Evolutionary conservation across 2,329 filamentous ascomycete genomes (phyloP), one percentile per base, ranked within the genome.

Genomic region (Rutstroemia sp.): DNA sequence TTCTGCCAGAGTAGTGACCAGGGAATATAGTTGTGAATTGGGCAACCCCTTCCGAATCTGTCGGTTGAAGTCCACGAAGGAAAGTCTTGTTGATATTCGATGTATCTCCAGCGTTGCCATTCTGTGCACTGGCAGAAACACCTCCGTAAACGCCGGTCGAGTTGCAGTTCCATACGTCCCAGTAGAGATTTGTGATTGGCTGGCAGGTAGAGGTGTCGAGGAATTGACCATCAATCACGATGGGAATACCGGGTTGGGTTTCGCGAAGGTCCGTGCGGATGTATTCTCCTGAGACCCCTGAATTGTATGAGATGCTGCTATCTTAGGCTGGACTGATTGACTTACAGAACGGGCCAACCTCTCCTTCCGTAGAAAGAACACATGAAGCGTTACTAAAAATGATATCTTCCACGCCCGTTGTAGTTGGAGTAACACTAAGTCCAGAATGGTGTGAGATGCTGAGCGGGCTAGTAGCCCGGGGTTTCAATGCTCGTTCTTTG

Each of bases 201-300:
- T 79, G 69, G 68, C 79, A 82, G 9, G 78, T 81, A 73, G 19
- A 16, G 16, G 17, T 48, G 58, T 82, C 78, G 54, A 81, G 72
- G 55, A 82, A 70, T 65, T 81, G 78, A 60, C 78, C 73, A 61
- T 80, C 77, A 8, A 80, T 65, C 3, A 73, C 72, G 38, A 80
- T 67, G 23, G 73, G 71, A 34, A 82, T 70, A 48, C 78, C 79
- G 10, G 64, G 59, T 63, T 80, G 71, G n/a, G 69, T 68, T 48
- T 79, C 76, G 19, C 69, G 72, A 38, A 81, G 66, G 60, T 81
- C 69, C 42, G 71, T 61, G 36, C 78, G 73, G 57, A 81, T 68
- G 47, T 75, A 71, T 27, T 61, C 58, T 6, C 56, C 56, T 8
- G 44, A 40, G 5, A 58, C 55, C n/a, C 19, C 38, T 40, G 7